Conservation (phyloP, 2,329 filamentous ascomycete species). For the Pezicula radicicola region DNA sequence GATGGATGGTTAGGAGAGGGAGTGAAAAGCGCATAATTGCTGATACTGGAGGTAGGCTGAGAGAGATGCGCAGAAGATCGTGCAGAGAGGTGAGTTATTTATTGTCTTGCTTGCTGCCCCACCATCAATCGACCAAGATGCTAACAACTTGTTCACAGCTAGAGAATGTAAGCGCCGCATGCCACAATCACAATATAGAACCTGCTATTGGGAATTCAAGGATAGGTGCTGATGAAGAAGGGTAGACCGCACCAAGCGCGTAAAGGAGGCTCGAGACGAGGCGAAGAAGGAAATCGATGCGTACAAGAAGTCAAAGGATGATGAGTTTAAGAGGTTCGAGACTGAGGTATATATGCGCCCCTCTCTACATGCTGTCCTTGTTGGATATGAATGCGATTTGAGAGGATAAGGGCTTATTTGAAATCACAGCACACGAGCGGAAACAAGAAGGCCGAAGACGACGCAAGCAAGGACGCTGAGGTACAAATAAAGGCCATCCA, state of each 20-base stretch:
- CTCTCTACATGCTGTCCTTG: neutral
- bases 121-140: conserved; percentile 7
- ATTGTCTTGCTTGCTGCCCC: neutral
- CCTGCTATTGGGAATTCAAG: conserved; percentile 22
- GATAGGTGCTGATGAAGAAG: conserved; percentile 8
- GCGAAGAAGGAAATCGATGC: conserved; percentile 97
- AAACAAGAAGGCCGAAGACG: conserved; percentile 78
- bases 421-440: conserved; percentile 77
- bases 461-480: conserved; percentile 79
- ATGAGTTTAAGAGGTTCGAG: conserved; percentile 94
- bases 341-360: conserved; percentile 46
- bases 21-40: conserved; percentile 17
- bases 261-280: conserved; percentile 94
- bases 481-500: conserved; percentile 80
- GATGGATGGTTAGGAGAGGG: neutral
- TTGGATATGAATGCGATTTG: neutral
- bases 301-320: conserved; percentile 85
- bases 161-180: conserved; percentile 72
- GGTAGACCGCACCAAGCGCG: conserved; percentile 87
- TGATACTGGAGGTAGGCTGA: conserved; percentile 67
- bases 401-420: conserved; percentile 7
- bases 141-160: conserved; percentile 49
- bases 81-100: conserved; percentile 75
- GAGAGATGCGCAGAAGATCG: conserved; percentile 97
- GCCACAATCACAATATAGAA: neutral